Conservation (phyloP, 1,139 yeast species). For the Geotrichum aggregatum region DNA sequence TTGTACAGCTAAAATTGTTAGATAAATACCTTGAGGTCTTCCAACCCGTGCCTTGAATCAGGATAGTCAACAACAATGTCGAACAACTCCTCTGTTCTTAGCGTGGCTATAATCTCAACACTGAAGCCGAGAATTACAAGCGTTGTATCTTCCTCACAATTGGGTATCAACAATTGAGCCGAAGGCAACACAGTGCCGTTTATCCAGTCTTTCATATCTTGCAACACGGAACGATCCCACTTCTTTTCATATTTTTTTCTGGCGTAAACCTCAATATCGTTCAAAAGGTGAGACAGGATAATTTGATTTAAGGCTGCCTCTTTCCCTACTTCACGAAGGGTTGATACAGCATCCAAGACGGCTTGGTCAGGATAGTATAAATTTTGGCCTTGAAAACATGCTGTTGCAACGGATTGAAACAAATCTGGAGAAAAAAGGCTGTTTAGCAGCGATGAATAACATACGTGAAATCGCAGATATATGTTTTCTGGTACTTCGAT, state of each 20-base stretch:
- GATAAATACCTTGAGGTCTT: slow-evolving; percentile 51
- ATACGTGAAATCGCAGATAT: slow-evolving; percentile 20
- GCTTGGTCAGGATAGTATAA: slow-evolving; percentile 18
- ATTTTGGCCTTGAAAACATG: slow-evolving; percentile 19
- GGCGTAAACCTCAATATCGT: slow-evolving; percentile 19
- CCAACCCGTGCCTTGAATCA: slow-evolving; percentile 52
- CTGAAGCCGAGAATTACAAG: slow-evolving; percentile 15
- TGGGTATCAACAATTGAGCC: slow-evolving; percentile 17
- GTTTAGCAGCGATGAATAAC: slow-evolving; percentile 16
- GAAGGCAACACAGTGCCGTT: slow-evolving; percentile 11
- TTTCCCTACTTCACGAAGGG: slow-evolving; percentile 20
- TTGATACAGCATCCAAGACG: slow-evolving; percentile 13
- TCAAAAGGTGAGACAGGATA: slow-evolving; percentile 19
- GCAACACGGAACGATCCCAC: slow-evolving; percentile 26
- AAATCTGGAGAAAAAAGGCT: slow-evolving; percentile 8
- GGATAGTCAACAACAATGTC: slow-evolving; percentile 62
- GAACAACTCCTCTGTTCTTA: slow-evolving; percentile 60
- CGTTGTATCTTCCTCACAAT: slow-evolving; percentile 15
- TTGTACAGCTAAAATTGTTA: background rate
- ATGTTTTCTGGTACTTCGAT: slow-evolving; percentile 24
- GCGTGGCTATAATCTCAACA: slow-evolving; percentile 27
- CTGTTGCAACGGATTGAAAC: slow-evolving; percentile 8
- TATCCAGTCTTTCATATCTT: slow-evolving; percentile 24
- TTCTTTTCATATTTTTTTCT: slow-evolving; percentile 17
- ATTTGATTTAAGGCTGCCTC: slow-evolving; percentile 20